Evolutionary conservation across 176 grass and related monocot species (phyloP).

Genomic region (Urochloa ruziziensis): DNA sequence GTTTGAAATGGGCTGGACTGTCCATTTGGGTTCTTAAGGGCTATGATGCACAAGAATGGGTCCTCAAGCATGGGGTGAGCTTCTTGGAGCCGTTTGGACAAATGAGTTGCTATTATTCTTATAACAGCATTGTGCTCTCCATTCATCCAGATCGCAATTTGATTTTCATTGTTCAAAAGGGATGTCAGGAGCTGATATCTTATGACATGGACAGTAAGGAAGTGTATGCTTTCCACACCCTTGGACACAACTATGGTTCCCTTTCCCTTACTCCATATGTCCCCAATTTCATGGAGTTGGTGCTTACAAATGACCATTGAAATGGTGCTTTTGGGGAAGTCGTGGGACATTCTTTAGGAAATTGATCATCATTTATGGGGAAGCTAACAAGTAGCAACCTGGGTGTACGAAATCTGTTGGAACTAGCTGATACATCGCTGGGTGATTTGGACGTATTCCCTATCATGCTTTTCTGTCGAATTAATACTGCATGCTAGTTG

Average conservation of each 20-base stretch:
- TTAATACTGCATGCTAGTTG: background rate
- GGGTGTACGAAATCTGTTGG: background rate
- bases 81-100: background rate
- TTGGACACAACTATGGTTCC: background rate
- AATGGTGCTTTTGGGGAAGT: background rate
- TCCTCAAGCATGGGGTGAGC: background rate
- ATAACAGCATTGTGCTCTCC: too few relatives aligned
- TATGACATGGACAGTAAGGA: background rate
- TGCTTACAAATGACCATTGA: background rate
- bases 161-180: background rate
- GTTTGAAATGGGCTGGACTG: background rate
- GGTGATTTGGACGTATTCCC: background rate
- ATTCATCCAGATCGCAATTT: background rate
- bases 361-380: background rate
- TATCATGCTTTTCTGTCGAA: background rate
- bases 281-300: background rate
- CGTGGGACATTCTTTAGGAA: background rate
- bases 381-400: background rate
- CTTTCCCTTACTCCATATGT: background rate
- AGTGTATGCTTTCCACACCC: background rate
- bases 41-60: background rate
- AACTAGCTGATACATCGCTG: background rate
- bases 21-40: background rate
- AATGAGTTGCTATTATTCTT: background rate
- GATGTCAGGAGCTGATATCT: background rate